Conservation (phyloP, 2,329 filamentous ascomycete genomes). For the Camptophora hylomeconis region DNA sequence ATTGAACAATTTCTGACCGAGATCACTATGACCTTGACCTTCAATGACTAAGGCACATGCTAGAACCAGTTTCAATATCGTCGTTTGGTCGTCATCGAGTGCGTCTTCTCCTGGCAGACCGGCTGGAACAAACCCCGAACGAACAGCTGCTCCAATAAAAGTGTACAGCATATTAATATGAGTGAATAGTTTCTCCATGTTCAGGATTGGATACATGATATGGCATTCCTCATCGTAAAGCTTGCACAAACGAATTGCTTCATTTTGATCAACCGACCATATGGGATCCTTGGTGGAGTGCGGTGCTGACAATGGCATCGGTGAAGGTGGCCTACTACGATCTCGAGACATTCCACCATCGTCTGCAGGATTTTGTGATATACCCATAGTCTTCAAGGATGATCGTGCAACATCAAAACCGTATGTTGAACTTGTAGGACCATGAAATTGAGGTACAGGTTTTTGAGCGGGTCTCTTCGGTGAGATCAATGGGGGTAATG, state of each 20-base stretch:
- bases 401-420: slow-evolving; percentile 77
- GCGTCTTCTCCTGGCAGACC: slow-evolving; percentile 42
- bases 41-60: slow-evolving; percentile 68
- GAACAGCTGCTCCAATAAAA: slow-evolving; percentile 57
- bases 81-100: slow-evolving; percentile 50
- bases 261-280: slow-evolving; percentile 63
- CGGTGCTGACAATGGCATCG: slow-evolving; percentile 22
- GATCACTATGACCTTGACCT: slow-evolving; percentile 62
- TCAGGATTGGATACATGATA: slow-evolving; percentile 79
- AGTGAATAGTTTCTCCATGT: slow-evolving; percentile 56
- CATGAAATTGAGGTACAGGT: slow-evolving; percentile 58
- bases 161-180: slow-evolving; percentile 58
- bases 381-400: slow-evolving; percentile 81
- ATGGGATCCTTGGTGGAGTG: slow-evolving; percentile 58
- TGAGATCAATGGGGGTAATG: slow-evolving; percentile 15
- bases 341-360: slow-evolving; percentile 42
- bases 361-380: slow-evolving; percentile 53
- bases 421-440: slow-evolving; percentile 74
- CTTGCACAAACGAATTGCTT: slow-evolving; percentile 64
- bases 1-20: slow-evolving; percentile 60
- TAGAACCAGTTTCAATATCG: slow-evolving; percentile 70
- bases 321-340: slow-evolving; percentile 36
- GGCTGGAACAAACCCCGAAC: slow-evolving; percentile 44
- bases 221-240: slow-evolving; percentile 84
- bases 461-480: slow-evolving; percentile 32